Conservation (phyloP, 2,329 filamentous ascomycete genomes). For the Aciculosporium take region DNA sequence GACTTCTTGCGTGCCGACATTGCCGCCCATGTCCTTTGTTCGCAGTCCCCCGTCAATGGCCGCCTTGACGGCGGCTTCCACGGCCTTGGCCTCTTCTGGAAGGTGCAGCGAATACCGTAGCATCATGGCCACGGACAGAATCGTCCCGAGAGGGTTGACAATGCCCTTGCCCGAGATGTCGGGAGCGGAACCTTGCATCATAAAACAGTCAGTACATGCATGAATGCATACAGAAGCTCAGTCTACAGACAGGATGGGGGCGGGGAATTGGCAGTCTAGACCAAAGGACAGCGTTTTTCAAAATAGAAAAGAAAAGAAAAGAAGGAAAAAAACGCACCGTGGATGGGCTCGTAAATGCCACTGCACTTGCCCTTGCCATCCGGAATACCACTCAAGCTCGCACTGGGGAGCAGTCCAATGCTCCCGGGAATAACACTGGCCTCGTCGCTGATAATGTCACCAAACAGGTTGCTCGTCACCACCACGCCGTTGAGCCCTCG, state of each 20-base stretch:
- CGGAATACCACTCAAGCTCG: conserved; percentile 28
- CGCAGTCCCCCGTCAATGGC: conserved; percentile 66
- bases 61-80: conserved; percentile 68
- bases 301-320: too few species aligned
- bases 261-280: too few species aligned
- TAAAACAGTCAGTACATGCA: neutral
- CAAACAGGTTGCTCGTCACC: conserved; percentile 78
- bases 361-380: conserved; percentile 29
- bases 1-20: conserved; percentile 51
- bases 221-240: neutral
- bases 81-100: conserved; percentile 58
- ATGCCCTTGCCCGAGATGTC: conserved; percentile 60
- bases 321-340: conserved; percentile 28
- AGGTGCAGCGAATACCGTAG: conserved; percentile 81
- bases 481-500: conserved; percentile 74
- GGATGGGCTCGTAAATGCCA: conserved; percentile 66
- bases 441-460: conserved; percentile 92
- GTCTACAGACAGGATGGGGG: too few species aligned
- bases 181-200: conserved; percentile 39
- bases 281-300: too few species aligned
- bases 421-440: conserved; percentile 47
- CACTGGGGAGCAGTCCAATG: conserved; percentile 30
- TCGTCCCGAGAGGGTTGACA: conserved; percentile 61
- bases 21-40: conserved; percentile 78
- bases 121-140: conserved; percentile 91